phyloP scores from a whole-genome alignment of 495 filamentous ascomycete species.

The Lepidopterella palustris region DNA sequence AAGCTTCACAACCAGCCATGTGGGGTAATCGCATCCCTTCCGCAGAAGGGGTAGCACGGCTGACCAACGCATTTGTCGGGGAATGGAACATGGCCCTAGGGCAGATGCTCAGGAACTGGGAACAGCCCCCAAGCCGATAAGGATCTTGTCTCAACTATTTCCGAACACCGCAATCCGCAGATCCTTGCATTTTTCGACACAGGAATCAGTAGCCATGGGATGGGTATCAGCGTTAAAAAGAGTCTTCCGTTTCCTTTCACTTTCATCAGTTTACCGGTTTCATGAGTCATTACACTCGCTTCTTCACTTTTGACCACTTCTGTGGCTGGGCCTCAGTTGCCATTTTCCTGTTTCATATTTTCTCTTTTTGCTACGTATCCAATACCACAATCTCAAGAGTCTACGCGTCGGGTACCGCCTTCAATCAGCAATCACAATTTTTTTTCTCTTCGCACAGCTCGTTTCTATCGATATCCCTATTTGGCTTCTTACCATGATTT shows the following conservation, averaged over 20 bases:
- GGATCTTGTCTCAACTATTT: neutral
- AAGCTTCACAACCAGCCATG: constrained; percentile 62
- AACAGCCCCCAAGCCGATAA: constrained; percentile 42
- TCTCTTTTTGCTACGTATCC: neutral
- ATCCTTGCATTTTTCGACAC: too few relatives aligned
- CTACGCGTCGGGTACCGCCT: neutral
- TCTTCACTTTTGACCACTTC: neutral
- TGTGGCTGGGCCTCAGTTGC: neutral
- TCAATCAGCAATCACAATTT: too few relatives aligned
- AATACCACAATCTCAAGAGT: neutral
- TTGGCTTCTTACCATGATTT: neutral
- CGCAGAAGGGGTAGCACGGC: constrained; percentile 48
- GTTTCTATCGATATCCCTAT: too few relatives aligned
- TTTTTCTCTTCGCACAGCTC: too few relatives aligned
- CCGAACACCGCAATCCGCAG: too few relatives aligned
- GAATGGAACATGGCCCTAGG: constrained; percentile 63
- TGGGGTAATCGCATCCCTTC: constrained; percentile 59
- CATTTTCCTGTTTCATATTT: neutral
- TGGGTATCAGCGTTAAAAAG: too few relatives aligned
- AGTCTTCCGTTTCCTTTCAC: neutral
- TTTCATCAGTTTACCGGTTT: neutral
- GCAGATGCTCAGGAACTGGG: constrained; percentile 66
- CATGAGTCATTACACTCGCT: neutral
- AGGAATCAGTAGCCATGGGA: too few relatives aligned
- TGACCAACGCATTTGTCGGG: constrained; percentile 55